phyloP scores from a whole-genome alignment of 169 alveolate species.

The Plasmodium sp. region DNA sequence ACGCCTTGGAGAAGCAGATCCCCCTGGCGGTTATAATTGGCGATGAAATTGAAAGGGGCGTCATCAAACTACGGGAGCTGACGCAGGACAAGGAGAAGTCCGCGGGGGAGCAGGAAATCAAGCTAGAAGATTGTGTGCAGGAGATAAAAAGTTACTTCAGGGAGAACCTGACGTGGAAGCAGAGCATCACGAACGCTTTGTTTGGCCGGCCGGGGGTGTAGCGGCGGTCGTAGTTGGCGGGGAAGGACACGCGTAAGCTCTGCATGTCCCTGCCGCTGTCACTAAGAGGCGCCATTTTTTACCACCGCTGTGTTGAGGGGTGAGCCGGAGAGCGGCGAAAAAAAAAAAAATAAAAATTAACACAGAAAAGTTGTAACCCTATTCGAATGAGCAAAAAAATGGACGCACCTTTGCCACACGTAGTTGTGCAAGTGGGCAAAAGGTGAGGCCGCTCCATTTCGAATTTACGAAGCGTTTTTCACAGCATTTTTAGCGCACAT shows the following conservation, averaged over 20 bases:
- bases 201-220: neutral
- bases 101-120: slow-evolving; percentile 57
- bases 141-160: slow-evolving; percentile 50
- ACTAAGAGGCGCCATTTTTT: neutral
- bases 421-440: neutral
- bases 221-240: neutral
- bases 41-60: slow-evolving; percentile 73
- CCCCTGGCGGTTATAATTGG: slow-evolving; percentile 75
- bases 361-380: neutral
- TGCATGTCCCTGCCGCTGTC: neutral
- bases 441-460: neutral
- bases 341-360: neutral
- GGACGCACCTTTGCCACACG: neutral
- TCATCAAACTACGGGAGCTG: slow-evolving; percentile 52
- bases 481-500: neutral
- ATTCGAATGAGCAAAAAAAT: neutral
- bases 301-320: neutral
- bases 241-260: neutral
- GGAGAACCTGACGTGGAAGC: slow-evolving; percentile 28
- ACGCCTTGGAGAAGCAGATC: slow-evolving; percentile 85
- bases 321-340: neutral
- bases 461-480: neutral
- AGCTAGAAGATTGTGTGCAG: slow-evolving; percentile 28
- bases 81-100: slow-evolving; percentile 54
- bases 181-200: slow-evolving; percentile 15